Base-by-base conservation (phyloP, 2,329 filamentous ascomycete genomes). In the Pseudocercospora pini-densiflorae region DNA sequence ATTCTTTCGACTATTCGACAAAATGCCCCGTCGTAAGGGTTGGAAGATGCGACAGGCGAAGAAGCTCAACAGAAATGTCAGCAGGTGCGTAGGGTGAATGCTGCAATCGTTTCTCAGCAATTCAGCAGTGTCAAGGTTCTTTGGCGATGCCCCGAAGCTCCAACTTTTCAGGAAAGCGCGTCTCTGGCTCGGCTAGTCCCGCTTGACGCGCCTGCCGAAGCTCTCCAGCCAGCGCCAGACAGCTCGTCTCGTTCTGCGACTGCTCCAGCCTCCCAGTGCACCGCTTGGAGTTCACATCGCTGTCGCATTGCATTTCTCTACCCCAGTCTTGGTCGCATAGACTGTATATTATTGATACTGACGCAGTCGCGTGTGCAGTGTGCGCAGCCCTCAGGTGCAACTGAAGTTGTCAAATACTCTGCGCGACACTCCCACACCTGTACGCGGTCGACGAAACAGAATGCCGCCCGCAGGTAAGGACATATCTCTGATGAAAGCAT, bases 281-380 rank as follows among this genome's bases (percentile, higher is more conserved):
- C 9, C 36, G 5, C 5, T 5, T 16, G 36, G 36, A 40, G 14
- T 40, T 14, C n/a, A 19, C 33, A 27, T 6, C 55, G 24, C 62
- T 21, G 16, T 51, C 29, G 54, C 3, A 43, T 54, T 63, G 33
- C 51, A 62, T 23, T 61, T 53, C 14, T 31, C 45, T 9, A 62
- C 33, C 82, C 80, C 81, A 40, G 77, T 77, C 0, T 75, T 81
- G n/a, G 10, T 31, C 51, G 51, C 51, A 54, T 54, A n/a, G 9
- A n/a, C 21, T 24, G 51, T 27, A 8, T 8, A 31, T 29, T 8
- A 31, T 29, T n/a, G 6, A 33, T 31, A 27, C 51, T 55, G 27
- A 29, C 27, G 16, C 23, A 27, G 23, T 55, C 51, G 51, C 51
- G 23, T 27, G 24, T 55, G 3, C 27, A 55, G 23, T 27, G 16